Evolutionary conservation across 176 grass and related monocot genomes (phyloP), one percentile per base, ranked within the genome.

Genomic region (Microstegium vimineum): DNA sequence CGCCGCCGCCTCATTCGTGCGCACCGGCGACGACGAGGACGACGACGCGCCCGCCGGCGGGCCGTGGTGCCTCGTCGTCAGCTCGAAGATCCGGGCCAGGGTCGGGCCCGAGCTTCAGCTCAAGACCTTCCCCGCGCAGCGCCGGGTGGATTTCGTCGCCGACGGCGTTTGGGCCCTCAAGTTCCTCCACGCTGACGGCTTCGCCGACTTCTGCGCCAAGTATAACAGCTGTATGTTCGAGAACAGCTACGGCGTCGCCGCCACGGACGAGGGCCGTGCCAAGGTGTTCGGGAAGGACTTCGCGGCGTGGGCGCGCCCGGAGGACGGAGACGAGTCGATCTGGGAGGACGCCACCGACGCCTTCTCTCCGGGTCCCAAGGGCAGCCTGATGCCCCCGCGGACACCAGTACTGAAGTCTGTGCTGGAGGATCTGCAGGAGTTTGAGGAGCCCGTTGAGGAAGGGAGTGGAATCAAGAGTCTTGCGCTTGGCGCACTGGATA

Each of bases 211-310:
- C 91, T 91, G 85, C 64, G 71, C 87, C 26, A 90, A 83, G 87
- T 95, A 95, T 74, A 63, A 92, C 13, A 90, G 86, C 67, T 98
- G 95, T 15, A 62, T 95, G 1, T 98, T 98, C 6, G 95, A 99
- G 77, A 99, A 99, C 80, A 95, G 87, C 60, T 90, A 99, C 13
- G 89, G 87, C 52, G 75, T 99, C 1, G 89, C 89, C 2, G 87
- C 89, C 16, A 99, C 87, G 10, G 85, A 94, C 2, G 85, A 90
- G 33, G 94, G 94, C 85, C 90, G 79, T 13, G 73, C 90, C 42
- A 99, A 95, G 93, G 93, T 99, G 9, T 99, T 91, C 42, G 96
- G 96, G 3, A 99, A 99, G 76, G 96, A 99, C 0, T 99, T 99
- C 65, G 86, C 89, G 31, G 93, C 88, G 54, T 99, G 96, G 96